Evolutionary conservation across 345 rosid genomes (phyloP).

Genomic region (Diplotaxis tenuifolia): DNA sequence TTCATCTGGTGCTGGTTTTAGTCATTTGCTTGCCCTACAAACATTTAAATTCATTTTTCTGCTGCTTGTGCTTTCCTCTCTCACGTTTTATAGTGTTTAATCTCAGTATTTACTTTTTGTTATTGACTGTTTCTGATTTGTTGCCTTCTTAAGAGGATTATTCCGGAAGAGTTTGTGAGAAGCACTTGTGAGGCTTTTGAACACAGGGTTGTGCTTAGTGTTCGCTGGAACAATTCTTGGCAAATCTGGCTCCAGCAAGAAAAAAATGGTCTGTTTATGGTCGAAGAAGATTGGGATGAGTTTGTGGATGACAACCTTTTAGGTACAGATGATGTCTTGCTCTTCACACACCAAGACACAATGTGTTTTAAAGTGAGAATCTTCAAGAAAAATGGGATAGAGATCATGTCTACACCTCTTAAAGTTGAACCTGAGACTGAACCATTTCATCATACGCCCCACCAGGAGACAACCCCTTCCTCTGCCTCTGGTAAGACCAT

Average conservation of each 20-base stretch:
- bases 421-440: slow-evolving; percentile 10
- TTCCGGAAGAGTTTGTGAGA: slow-evolving; percentile 29
- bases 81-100: too few species aligned
- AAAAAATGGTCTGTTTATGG: slow-evolving; percentile 8
- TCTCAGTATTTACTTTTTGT: not conserved
- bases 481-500: slow-evolving; percentile 11
- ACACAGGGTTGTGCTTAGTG: slow-evolving; percentile 23
- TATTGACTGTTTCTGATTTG: not conserved
- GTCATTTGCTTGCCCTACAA: not conserved
- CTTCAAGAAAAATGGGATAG: slow-evolving; percentile 3
- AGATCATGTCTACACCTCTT: not conserved
- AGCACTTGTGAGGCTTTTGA: not conserved
- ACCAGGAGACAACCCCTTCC: slow-evolving; percentile 10
- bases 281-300: slow-evolving; percentile 31
- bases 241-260: slow-evolving; percentile 20
- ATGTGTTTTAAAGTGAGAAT: slow-evolving; percentile 7
- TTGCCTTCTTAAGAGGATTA: slow-evolving; percentile 12
- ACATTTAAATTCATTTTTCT: not conserved
- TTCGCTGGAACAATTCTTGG: slow-evolving; percentile 31
- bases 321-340: not conserved
- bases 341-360: slow-evolving; percentile 13
- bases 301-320: slow-evolving; percentile 31
- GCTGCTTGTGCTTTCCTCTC: not conserved
- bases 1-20: not conserved
- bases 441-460: not conserved